Evolutionary conservation across 352 stramenopile species (phyloP).

Genomic region (Globisporangium cederbergense): DNA sequence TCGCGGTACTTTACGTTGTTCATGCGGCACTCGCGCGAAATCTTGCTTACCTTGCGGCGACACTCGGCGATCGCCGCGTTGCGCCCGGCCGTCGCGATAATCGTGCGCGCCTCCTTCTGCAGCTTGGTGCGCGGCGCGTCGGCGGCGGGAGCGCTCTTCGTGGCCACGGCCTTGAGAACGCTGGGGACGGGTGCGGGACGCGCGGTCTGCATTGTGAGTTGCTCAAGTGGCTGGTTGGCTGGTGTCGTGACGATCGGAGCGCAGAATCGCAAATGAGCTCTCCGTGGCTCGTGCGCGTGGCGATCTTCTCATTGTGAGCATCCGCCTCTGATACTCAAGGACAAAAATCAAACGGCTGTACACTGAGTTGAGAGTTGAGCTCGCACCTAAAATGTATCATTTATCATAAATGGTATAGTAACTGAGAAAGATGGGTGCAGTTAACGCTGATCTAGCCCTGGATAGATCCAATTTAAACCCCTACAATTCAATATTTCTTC

Average conservation of each 20-base stretch:
- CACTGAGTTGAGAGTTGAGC: neutral
- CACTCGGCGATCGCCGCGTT: conserved; percentile 32
- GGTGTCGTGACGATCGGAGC: neutral
- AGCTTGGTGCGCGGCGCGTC: conserved; percentile 12
- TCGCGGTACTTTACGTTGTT: conserved; percentile 46
- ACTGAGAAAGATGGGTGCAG: too few relatives aligned
- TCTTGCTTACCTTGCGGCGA: conserved; percentile 35
- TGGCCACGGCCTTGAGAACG: neutral
- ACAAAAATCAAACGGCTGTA: neutral
- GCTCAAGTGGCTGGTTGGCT: neutral
- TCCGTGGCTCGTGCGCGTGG: neutral
- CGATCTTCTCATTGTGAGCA: neutral
- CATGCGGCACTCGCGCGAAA: conserved; percentile 36
- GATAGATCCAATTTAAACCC: too few relatives aligned
- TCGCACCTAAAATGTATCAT: too few relatives aligned
- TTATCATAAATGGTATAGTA: too few relatives aligned
- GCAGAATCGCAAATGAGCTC: neutral
- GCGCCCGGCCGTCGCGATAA: conserved; percentile 26
- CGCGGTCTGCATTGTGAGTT: neutral
- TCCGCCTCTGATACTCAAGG: neutral
- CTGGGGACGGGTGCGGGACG: conserved; percentile 13
- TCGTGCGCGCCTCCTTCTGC: conserved; percentile 22
- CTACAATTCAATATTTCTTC: too few relatives aligned
- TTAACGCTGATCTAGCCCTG: too few relatives aligned
- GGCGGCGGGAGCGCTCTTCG: neutral